Evolutionary conservation across 352 stramenopile species (phyloP).

Genomic region (Phytophthora hybrid): DNA sequence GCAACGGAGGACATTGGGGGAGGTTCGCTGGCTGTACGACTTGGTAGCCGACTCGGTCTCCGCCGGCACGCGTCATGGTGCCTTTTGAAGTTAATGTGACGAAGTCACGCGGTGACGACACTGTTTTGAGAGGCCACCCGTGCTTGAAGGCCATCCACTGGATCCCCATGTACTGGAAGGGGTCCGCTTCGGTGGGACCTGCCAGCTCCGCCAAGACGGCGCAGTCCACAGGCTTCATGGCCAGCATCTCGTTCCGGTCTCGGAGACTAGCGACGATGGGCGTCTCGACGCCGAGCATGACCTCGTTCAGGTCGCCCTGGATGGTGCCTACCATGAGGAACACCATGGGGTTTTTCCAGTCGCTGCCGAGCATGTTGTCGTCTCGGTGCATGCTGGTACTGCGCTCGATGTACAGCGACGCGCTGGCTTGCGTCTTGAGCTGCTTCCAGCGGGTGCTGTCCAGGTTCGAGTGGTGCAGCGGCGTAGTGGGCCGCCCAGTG

Average conservation of each 20-base stretch:
- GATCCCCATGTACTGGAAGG: constrained; percentile 49
- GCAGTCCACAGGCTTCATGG: constrained; percentile 31
- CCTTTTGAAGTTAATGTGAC: constrained; percentile 41
- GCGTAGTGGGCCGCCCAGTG: constrained; percentile 7
- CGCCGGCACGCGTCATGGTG: constrained; percentile 35
- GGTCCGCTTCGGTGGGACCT: constrained; percentile 39
- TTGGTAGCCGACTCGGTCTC: constrained; percentile 54
- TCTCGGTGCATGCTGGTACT: constrained; percentile 31
- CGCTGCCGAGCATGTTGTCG: constrained; percentile 29
- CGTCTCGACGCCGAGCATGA: constrained; percentile 44
- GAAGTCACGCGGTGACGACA: constrained; percentile 49
- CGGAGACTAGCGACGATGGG: constrained; percentile 29
- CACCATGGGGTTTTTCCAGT: constrained; percentile 40
- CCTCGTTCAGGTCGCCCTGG: constrained; percentile 29
- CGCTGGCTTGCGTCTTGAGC: constrained; percentile 36
- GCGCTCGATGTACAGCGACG: constrained; percentile 42
- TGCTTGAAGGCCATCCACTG: constrained; percentile 45
- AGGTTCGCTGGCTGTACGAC: constrained; percentile 57
- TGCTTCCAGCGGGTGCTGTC: constrained; percentile 45
- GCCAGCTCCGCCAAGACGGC: constrained; percentile 45
- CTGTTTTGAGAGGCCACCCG: constrained; percentile 27
- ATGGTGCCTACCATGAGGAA: constrained; percentile 37
- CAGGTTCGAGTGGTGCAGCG: constrained; percentile 29
- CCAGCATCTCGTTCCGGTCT: constrained; percentile 39
- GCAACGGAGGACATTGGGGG: constrained; percentile 26